phyloP scores from a whole-genome alignment of 495 filamentous ascomycete species.

The Lasiosphaeria ovina region DNA sequence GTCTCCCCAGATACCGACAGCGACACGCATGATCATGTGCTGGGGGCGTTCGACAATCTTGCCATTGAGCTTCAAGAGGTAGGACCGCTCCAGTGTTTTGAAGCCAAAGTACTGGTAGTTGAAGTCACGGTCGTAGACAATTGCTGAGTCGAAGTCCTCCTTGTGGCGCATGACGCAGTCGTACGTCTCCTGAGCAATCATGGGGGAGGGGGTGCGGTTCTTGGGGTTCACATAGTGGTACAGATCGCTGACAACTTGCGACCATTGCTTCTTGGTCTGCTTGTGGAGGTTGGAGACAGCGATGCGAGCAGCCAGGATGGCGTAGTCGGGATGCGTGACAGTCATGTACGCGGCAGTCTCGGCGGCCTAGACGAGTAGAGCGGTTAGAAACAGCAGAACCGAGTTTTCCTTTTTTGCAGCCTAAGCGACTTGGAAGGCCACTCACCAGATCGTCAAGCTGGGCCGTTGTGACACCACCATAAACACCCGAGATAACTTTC shows the following conservation, averaged over 20 bases:
- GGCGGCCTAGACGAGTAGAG: slow-evolving; percentile 67
- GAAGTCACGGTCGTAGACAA: slow-evolving; percentile 98
- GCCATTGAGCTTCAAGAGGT: slow-evolving; percentile 86
- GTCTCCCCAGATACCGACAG: slow-evolving; percentile 93
- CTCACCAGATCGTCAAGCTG: slow-evolving; percentile 95
- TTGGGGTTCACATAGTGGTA: slow-evolving; percentile 97
- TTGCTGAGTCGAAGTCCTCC: slow-evolving; percentile 95
- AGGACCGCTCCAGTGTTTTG: slow-evolving; percentile 98
- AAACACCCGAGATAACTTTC: slow-evolving; percentile 99
- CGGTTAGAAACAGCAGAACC: background rate
- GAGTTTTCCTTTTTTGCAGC: slow-evolving; percentile 12
- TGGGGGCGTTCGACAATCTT: slow-evolving; percentile 95
- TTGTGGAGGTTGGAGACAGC: slow-evolving; percentile 99
- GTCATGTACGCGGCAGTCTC: slow-evolving; percentile 99
- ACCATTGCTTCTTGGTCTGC: slow-evolving; percentile 99
- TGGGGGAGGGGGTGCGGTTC: slow-evolving; percentile 78
- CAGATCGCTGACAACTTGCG: slow-evolving; percentile 85
- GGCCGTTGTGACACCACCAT: slow-evolving; percentile 93
- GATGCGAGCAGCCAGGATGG: slow-evolving; percentile 96
- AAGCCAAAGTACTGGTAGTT: slow-evolving; percentile 99
- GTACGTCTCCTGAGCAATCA: slow-evolving; percentile 88
- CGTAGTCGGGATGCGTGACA: slow-evolving; percentile 97
- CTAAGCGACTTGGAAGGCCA: slow-evolving; percentile 5
- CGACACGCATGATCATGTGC: slow-evolving; percentile 99
- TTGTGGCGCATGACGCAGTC: slow-evolving; percentile 92